These are phyloP conservation scores for Suillus subalutaceus DNA, from an alignment of 768 basidiomycete genomes.

Conservation along the genomic window DNA sequence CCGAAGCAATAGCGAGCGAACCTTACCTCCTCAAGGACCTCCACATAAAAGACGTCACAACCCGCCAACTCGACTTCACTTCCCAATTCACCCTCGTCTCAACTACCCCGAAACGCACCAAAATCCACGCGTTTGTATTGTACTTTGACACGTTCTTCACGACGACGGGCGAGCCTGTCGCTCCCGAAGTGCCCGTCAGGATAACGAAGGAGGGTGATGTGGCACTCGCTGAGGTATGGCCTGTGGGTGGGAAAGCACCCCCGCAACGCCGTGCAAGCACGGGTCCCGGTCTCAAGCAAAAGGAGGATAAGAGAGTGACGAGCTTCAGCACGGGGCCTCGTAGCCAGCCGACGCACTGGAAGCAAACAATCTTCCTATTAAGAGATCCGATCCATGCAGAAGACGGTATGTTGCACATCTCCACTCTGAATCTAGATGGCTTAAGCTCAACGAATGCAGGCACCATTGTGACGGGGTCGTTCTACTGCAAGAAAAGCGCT, in stretches of 20 bases:
- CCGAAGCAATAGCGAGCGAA: conserved; percentile 64
- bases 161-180: conserved; percentile 52
- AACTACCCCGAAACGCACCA: conserved; percentile 58
- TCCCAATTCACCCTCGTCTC: conserved; percentile 76
- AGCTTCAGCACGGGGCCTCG: conserved; percentile 92
- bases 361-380: conserved; percentile 90
- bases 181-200: conserved; percentile 55
- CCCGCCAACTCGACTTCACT: conserved; percentile 78
- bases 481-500: conserved; percentile 80
- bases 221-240: conserved; percentile 78
- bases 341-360: conserved; percentile 94
- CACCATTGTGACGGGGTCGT: conserved; percentile 73
- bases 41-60: conserved; percentile 60
- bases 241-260: conserved; percentile 66
- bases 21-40: conserved; percentile 78
- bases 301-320: conserved; percentile 42
- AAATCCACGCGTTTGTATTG: conserved; percentile 79
- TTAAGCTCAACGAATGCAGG: conserved; percentile 44
- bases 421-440: background rate
- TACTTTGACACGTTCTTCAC: conserved; percentile 98
- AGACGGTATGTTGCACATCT: conserved; percentile 55
- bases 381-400: conserved; percentile 74
- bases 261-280: conserved; percentile 61
- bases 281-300: conserved; percentile 45
- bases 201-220: conserved; percentile 61